Evolutionary conservation across 192 early-diverging fungal species (phyloP), one percentile per base, ranked within the genome.

Genomic region (Entomortierella beljakovae): DNA sequence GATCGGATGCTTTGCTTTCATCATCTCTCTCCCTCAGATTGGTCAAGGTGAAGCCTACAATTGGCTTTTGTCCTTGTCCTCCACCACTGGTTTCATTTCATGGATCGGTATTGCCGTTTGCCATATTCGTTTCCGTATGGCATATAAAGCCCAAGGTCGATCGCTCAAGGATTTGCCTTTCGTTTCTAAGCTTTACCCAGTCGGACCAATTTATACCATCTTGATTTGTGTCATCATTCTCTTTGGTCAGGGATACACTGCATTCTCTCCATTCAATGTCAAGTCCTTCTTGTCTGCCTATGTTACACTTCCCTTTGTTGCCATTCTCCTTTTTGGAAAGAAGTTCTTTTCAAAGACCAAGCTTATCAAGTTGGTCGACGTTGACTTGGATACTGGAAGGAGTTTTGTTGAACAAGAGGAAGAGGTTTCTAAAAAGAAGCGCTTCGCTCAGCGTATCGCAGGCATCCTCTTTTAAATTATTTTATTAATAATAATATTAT

Each of bases 21-120:
- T 84, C 58, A 76, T 87, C 29, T 79, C 75, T 0, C 61, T 79
- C 11, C 88, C 85, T 68, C 59, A 89, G 43, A 77, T 88, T 7
- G 85, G 87, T 67, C 90, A 93, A 74, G 85, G 90, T 34, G 57
- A 83, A 31, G 87, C 91, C 13, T 94, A 93, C 58, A 82, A 72
- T 22, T 90, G 87, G 74, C 72, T 89, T n/a, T 70, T 90, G 60
- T 83, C 86, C 29, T 63, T 90, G 8, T 83, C 90, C 18, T 90
- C 92, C 0, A 88, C 94, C 11, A 84, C 91, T 0, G 90, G 92
- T 1, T 91, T 96, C 64, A 79, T 90, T 23, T 91, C 92, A 57
- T 96, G 95, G 95, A 33, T 93, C 25, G 90, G 90, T 57, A 96
- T 96, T 57, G 86, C 87, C 5, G 64, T 94, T 50, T 91, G 88